Conservation (phyloP, 345 rosid genomes). For the Murraya koenigii region DNA sequence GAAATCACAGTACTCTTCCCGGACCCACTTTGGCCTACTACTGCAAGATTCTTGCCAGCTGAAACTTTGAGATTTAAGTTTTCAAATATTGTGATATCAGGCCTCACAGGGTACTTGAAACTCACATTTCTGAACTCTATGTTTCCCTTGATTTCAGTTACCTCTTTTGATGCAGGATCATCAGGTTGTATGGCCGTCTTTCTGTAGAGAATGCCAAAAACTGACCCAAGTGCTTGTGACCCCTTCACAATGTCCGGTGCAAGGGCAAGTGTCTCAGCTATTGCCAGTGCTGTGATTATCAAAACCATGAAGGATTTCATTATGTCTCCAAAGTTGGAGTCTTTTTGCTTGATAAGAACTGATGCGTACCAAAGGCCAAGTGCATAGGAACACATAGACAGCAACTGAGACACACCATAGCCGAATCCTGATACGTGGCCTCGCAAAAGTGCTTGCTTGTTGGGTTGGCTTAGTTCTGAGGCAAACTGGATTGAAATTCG, state of each 20-base stretch:
- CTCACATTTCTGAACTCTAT: constrained; percentile 54
- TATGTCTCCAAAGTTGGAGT: constrained; percentile 48
- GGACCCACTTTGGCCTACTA: constrained; percentile 81
- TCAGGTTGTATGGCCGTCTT: constrained; percentile 49
- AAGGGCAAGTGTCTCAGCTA: constrained; percentile 83
- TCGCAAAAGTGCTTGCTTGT: constrained; percentile 49
- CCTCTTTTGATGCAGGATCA: constrained; percentile 34
- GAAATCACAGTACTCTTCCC: constrained; percentile 81
- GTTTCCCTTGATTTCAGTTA: constrained; percentile 50
- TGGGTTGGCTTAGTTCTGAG: constrained; percentile 53
- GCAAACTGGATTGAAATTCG: constrained; percentile 48
- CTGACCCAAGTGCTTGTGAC: constrained; percentile 70
- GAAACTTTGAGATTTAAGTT: constrained; percentile 44
- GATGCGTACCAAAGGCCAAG: constrained; percentile 93
- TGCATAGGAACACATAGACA: constrained; percentile 62
- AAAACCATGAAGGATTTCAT: constrained; percentile 73
- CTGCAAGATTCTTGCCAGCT: constrained; percentile 66
- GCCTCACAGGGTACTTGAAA: constrained; percentile 72
- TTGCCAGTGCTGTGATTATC: constrained; percentile 54
- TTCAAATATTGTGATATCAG: constrained; percentile 50
- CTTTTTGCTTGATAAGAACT: constrained; percentile 43
- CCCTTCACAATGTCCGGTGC: constrained; percentile 89
- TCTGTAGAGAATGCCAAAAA: constrained; percentile 61
- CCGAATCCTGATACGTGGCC: constrained; percentile 86
- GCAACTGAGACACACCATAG: constrained; percentile 65